Percentiles rank a stretch among this genome's conserved stretches.
These are phyloP conservation scores for Neopestalotiopsis sp. DNA, from an alignment of 2,329 filamentous ascomycete species.

Conservation along the genomic window DNA sequence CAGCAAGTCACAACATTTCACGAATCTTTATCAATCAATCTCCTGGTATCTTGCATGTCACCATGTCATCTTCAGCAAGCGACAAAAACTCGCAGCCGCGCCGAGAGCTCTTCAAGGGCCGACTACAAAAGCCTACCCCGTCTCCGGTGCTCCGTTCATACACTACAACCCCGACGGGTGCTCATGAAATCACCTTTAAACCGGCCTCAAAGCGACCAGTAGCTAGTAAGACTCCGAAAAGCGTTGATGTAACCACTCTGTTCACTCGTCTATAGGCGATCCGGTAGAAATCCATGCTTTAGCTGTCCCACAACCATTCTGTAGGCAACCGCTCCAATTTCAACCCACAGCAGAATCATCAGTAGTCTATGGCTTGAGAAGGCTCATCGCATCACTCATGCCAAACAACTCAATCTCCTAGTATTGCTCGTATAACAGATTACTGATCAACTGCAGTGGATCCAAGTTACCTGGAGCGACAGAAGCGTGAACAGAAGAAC, in stretches of 20 bases:
- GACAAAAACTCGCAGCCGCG: not conserved
- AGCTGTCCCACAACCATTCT: slow-evolving; percentile 36
- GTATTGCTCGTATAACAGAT: not conserved
- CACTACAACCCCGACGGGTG: slow-evolving; percentile 4
- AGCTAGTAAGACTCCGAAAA: slow-evolving; percentile 13
- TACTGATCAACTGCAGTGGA: slow-evolving; percentile 27
- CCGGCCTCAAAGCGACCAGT: slow-evolving; percentile 10
- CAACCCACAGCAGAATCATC: not conserved
- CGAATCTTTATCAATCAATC: too few relatives aligned
- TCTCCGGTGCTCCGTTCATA: slow-evolving; percentile 16
- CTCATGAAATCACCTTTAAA: slow-evolving; percentile 14
- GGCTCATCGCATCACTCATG: not conserved
- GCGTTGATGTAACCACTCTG: not conserved
- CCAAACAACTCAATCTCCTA: not conserved
- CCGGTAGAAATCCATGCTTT: slow-evolving; percentile 32
- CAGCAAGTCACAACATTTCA: too few relatives aligned
- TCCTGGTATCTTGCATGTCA: too few relatives aligned
- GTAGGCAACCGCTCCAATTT: not conserved
- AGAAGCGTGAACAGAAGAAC: slow-evolving; percentile 12
- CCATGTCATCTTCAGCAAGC: not conserved
- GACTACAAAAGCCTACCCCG: slow-evolving; percentile 10
- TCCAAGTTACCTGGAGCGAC: slow-evolving; percentile 33
- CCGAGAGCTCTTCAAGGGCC: slow-evolving; percentile 18
- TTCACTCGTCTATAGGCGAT: slow-evolving; percentile 23
- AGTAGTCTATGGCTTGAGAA: not conserved